A percentile compares a stretch with the other conserved stretches of the same genome.
phyloP scores from a whole-genome alignment of 2,329 filamentous ascomycete genomes.

The Pseudomassariella vexata region DNA sequence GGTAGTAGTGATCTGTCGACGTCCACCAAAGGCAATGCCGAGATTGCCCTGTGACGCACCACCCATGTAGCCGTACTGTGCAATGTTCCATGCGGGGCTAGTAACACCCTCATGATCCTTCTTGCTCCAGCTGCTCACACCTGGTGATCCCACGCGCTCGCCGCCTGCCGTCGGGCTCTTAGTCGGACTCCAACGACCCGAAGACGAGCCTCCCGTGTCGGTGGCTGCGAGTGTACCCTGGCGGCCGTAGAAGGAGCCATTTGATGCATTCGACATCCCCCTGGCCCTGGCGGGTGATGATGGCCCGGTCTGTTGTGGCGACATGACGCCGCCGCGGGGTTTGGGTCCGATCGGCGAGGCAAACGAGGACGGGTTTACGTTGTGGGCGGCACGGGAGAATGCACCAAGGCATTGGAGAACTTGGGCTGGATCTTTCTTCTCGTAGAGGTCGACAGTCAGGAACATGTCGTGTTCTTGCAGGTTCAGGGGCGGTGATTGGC shows the following conservation, averaged over 20 bases:
- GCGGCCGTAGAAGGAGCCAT: constrained; percentile 41
- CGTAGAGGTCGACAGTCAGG: constrained; percentile 93
- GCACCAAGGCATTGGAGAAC: constrained; percentile 88
- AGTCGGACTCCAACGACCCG: constrained; percentile 56
- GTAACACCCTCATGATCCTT: constrained; percentile 75
- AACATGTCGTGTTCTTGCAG: constrained; percentile 93
- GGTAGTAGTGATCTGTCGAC: constrained; percentile 85
- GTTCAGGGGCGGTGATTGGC: constrained; percentile 77
- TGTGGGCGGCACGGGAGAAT: constrained; percentile 82
- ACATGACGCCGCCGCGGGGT: constrained; percentile 51
- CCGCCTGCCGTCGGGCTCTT: constrained; percentile 46
- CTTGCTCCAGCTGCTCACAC: constrained; percentile 85
- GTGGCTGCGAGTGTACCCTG: constrained; percentile 37
- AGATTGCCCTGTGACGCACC: constrained; percentile 94
- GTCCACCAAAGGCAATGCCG: constrained; percentile 84
- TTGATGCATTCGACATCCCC: constrained; percentile 52
- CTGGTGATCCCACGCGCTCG: constrained; percentile 46
- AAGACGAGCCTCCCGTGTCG: constrained; percentile 46
- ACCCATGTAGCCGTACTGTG: constrained; percentile 97
- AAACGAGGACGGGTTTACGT: constrained; percentile 67
- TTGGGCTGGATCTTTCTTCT: constrained; percentile 92
- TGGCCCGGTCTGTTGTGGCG: constrained; percentile 59
- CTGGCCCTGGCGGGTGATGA: constrained; percentile 42
- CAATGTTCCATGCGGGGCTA: constrained; percentile 93
- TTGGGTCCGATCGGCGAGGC: constrained; percentile 72